Evolutionary conservation across 441 rosid species (phyloP).

Genomic region (Bruguiera hainesii): DNA sequence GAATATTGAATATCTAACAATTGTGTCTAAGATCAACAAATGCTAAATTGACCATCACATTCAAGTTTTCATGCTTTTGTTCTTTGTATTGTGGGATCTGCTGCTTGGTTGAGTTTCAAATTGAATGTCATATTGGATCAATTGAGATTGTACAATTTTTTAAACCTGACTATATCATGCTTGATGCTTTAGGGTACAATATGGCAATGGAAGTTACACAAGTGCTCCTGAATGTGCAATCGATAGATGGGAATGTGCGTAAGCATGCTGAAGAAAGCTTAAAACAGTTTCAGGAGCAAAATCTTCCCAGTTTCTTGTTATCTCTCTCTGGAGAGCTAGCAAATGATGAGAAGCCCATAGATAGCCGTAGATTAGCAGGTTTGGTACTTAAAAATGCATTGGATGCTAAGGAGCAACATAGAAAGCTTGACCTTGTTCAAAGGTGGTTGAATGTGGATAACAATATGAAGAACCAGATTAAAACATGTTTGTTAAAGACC

Average conservation of each 20-base stretch:
- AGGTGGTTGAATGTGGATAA: constrained; percentile 47
- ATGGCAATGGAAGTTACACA: constrained; percentile 63
- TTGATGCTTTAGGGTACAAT: constrained; percentile 25
- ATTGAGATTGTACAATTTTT: no score
- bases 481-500: constrained; percentile 35
- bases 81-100: no score
- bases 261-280: constrained; percentile 62
- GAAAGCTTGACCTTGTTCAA: constrained; percentile 47
- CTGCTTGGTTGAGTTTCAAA: no score
- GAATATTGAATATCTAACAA: no score
- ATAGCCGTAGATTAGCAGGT: constrained; percentile 52
- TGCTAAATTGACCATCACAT: no score
- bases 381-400: constrained; percentile 45
- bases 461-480: constrained; percentile 39
- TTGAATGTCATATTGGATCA: no score
- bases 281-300: constrained; percentile 62
- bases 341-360: constrained; percentile 49
- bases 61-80: no score
- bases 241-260: constrained; percentile 45
- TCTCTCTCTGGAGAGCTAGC: constrained; percentile 46
- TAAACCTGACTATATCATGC: constrained; percentile 1
- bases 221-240: constrained; percentile 46
- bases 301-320: constrained; percentile 41
- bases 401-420: constrained; percentile 54
- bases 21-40: no score